These are phyloP conservation scores for Leishmania turanica DNA, from an alignment of 208 protist species.

Conservation along the genomic window DNA sequence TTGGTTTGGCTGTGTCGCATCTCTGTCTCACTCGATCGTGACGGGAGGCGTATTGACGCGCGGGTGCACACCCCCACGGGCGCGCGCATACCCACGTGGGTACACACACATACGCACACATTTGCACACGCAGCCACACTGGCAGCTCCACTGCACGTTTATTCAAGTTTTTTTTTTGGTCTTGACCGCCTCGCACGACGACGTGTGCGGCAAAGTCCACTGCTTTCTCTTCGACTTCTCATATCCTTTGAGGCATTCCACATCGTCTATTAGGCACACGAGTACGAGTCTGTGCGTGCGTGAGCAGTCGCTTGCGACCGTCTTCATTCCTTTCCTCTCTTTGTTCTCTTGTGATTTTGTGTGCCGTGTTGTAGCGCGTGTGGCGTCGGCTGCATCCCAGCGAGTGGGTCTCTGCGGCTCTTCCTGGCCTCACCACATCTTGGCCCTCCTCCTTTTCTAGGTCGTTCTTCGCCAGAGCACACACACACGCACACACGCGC, in stretches of 20 bases:
- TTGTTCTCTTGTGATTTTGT: background rate
- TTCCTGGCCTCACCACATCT: slow-evolving; percentile 1
- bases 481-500: background rate
- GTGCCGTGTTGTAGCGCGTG: background rate
- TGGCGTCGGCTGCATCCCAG: background rate
- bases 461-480: background rate
- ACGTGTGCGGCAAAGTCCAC: background rate
- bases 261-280: background rate
- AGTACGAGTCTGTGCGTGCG: background rate
- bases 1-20: background rate
- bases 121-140: background rate
- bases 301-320: background rate
- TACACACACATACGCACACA: background rate
- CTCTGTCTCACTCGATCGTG: background rate
- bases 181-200: background rate
- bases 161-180: background rate
- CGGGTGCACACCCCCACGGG: too few relatives aligned
- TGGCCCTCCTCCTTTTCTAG: background rate
- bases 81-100: background rate
- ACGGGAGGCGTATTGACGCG: background rate
- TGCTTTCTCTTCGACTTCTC: background rate
- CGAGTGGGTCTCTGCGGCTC: background rate
- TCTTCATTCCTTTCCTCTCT: background rate
- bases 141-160: background rate
- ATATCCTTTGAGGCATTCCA: background rate